These are phyloP conservation scores for Jaltomata sinuosa DNA, from an alignment of 257 asterid species.

Conservation along the genomic window DNA sequence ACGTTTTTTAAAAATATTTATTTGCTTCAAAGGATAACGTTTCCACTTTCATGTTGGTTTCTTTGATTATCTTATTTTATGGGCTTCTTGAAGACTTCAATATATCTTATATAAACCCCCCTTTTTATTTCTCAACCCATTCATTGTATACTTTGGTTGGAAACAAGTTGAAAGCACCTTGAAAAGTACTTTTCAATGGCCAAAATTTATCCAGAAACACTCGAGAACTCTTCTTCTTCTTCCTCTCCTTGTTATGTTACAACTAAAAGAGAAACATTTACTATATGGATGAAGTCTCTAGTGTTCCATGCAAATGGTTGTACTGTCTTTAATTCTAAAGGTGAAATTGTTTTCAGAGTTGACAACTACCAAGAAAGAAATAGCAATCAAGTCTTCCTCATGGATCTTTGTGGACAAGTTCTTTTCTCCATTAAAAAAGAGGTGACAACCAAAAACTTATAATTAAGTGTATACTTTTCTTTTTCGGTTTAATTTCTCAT, in stretches of 20 bases:
- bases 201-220: slow-evolving; percentile 39
- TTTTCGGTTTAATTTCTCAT: neutral
- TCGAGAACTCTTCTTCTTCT: neutral
- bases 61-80: neutral
- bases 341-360: neutral
- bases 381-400: slow-evolving; percentile 48
- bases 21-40: neutral
- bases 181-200: slow-evolving; percentile 29
- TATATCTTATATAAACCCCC: neutral
- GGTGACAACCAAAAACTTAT: slow-evolving; percentile 15
- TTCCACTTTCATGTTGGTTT: neutral
- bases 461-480: neutral
- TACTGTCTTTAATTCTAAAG: neutral
- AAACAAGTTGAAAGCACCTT: neutral
- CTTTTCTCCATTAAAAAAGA: slow-evolving; percentile 54
- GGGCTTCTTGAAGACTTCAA: neutral
- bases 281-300: neutral
- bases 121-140: neutral
- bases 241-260: slow-evolving; percentile 1
- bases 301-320: neutral
- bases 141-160: neutral
- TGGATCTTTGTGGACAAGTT: slow-evolving; percentile 58
- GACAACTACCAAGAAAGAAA: slow-evolving; percentile 20
- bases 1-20: neutral
- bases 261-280: neutral